phyloP scores from a whole-genome alignment of 2,329 filamentous ascomycete species.

The Colletotrichum sp. region DNA sequence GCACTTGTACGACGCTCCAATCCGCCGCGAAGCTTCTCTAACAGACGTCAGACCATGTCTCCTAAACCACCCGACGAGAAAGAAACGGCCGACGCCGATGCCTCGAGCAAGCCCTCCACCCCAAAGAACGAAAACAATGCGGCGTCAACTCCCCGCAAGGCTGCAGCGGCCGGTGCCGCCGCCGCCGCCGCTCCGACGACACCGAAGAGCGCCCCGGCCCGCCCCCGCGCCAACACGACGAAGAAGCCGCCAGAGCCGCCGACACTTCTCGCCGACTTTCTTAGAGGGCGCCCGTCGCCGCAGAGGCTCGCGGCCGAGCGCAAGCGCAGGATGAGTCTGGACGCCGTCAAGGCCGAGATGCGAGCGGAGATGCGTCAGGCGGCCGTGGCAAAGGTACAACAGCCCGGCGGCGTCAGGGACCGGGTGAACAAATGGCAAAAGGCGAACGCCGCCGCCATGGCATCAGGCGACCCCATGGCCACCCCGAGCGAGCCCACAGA shows the following conservation, averaged over 20 bases:
- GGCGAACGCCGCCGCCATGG: conserved; percentile 71
- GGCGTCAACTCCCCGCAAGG: conserved; percentile 9
- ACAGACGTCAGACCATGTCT: conserved; percentile 21
- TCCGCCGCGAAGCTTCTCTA: background rate
- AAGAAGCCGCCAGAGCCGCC: conserved; percentile 44
- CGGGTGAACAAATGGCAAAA: conserved; percentile 88
- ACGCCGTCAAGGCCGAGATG: conserved; percentile 60
- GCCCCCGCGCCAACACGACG: conserved; percentile 41
- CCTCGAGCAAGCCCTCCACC: conserved; percentile 4
- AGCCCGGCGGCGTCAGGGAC: conserved; percentile 72
- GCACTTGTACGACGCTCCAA: background rate
- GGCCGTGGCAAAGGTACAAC: conserved; percentile 62
- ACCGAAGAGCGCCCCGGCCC: conserved; percentile 48
- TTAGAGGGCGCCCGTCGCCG: conserved; percentile 60
- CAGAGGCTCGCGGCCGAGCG: conserved; percentile 58
- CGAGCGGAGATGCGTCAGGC: conserved; percentile 62
- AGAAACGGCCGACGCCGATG: conserved; percentile 2
- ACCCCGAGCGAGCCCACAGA: conserved; percentile 65
- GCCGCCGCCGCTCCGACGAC: conserved; percentile 23
- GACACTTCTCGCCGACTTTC: conserved; percentile 61
- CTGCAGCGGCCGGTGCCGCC: background rate
- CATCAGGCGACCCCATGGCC: conserved; percentile 53
- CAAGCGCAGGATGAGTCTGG: conserved; percentile 53
- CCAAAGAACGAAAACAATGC: conserved; percentile 4
- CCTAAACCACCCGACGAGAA: conserved; percentile 19